phyloP scores from a whole-genome alignment of 179 eudicot species.

The Nepenthes alata region DNA sequence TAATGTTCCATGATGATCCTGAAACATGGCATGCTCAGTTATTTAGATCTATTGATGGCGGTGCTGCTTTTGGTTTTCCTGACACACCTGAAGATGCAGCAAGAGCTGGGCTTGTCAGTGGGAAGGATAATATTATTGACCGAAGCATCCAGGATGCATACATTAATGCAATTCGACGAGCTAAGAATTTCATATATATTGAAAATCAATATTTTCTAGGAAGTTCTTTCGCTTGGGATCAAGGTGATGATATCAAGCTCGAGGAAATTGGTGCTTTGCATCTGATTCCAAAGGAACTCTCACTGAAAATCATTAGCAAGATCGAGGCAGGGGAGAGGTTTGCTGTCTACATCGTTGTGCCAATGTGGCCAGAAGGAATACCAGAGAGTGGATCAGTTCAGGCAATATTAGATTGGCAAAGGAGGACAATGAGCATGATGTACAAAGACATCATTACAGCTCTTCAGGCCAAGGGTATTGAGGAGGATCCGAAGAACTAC shows the following conservation, averaged over 20 bases:
- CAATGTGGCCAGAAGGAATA: constrained; percentile 61
- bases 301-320: constrained; percentile 41
- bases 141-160: constrained; percentile 50
- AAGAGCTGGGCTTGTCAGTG: constrained; percentile 32
- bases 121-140: constrained; percentile 41
- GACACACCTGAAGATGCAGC: constrained; percentile 43
- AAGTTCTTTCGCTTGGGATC: constrained; percentile 41
- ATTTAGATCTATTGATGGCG: constrained; percentile 48
- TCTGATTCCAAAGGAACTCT: constrained; percentile 40
- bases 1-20: constrained; percentile 32
- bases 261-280: constrained; percentile 41
- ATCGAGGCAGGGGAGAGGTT: constrained; percentile 46
- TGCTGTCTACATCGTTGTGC: constrained; percentile 40
- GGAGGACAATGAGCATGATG: constrained; percentile 49
- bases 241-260: constrained; percentile 16
- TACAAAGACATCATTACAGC: constrained; percentile 36
- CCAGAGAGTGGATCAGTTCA: constrained; percentile 54
- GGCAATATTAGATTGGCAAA: constrained; percentile 52
- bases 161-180: constrained; percentile 44
- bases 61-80: constrained; percentile 49
- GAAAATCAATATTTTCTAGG: constrained; percentile 50
- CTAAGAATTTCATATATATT: constrained; percentile 37
- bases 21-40: constrained; percentile 50
- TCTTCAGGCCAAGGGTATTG: constrained; percentile 28
- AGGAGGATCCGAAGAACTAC: constrained; percentile 46